phyloP scores from a whole-genome alignment of 2,329 filamentous ascomycete genomes.

The Phaeosphaeriaceae sp. region DNA sequence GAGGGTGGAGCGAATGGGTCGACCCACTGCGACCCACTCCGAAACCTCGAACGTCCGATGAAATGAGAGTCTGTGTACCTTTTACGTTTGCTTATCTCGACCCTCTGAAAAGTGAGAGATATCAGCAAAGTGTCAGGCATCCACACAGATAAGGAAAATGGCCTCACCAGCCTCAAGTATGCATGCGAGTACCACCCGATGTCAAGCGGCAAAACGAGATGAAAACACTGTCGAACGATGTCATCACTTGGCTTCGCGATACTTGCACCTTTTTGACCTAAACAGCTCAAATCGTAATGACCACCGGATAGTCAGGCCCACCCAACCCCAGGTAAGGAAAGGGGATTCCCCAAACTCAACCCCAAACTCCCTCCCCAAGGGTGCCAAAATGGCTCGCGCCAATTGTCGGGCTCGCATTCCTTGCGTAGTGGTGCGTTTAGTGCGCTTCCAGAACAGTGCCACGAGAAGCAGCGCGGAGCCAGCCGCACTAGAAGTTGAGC shows the following conservation, averaged over 20 bases:
- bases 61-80: background rate
- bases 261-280: background rate
- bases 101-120: background rate
- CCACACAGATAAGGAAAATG: background rate
- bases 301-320: background rate
- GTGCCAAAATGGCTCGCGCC: slow-evolving; percentile 12
- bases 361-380: background rate
- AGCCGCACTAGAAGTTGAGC: slow-evolving; percentile 10
- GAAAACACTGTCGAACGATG: background rate
- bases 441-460: slow-evolving; percentile 15
- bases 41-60: background rate
- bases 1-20: slow-evolving; percentile 3
- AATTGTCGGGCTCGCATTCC: slow-evolving; percentile 11
- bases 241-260: background rate
- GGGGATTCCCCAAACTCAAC: background rate
- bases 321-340: slow-evolving; percentile 4
- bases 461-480: background rate
- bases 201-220: background rate
- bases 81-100: slow-evolving; percentile 5
- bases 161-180: background rate
- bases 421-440: slow-evolving; percentile 12
- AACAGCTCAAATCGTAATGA: background rate
- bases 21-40: slow-evolving; percentile 3
- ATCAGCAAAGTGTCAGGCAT: background rate
- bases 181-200: background rate